Evolutionary conservation across 176 grass and related monocot species (phyloP), one percentile per base, ranked within the genome.

Genomic region (Sorghum bicolor): DNA sequence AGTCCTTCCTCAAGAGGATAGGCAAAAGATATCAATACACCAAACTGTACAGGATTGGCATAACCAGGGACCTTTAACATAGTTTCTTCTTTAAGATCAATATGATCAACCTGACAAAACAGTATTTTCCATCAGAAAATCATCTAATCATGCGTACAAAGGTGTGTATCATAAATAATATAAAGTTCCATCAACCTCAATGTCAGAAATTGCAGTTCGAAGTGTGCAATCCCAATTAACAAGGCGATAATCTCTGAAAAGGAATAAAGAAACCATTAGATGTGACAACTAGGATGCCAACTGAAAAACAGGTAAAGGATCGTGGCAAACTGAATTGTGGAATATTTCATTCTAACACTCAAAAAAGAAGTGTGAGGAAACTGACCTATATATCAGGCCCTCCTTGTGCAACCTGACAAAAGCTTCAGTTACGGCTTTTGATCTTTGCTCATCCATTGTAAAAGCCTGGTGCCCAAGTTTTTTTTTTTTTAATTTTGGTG

Each of bases 211-310:
- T 86, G 95, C 95, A 52, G 92, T 97, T 72, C 82, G 86, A 75
- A 97, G 70, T 34, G 88, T 97, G 88, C 95, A 97, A 86, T 97
- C 95, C 95, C 95, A 97, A 86, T 97, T 97, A 6, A 97, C 95
- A 58, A 94, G 88, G 67, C 90, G 92, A 76, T 97, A 86, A 81
- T 91, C 95, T 70, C 95, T 94, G 81, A 33, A 81, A 83, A 85
- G 74, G 28, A 82, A 26, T 26, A 74, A 88, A 71, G 10, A 26
- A 78, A 43, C 12, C 5, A 78, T 41, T 84, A 65, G 25, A 36
- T 31, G 53, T 50, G 2, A 74, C 69, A 78, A 47, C 53, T 53
- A 55, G 32, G 40, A n/a, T 75, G 34, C 0, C 17, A 33, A 81
- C 38, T 74, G 26, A 69, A 53, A 41, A 83, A 20, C 5, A 81